Evolutionary conservation across 192 early-diverging fungal genomes (phyloP).

Genomic region (Diversispora eburnea): DNA sequence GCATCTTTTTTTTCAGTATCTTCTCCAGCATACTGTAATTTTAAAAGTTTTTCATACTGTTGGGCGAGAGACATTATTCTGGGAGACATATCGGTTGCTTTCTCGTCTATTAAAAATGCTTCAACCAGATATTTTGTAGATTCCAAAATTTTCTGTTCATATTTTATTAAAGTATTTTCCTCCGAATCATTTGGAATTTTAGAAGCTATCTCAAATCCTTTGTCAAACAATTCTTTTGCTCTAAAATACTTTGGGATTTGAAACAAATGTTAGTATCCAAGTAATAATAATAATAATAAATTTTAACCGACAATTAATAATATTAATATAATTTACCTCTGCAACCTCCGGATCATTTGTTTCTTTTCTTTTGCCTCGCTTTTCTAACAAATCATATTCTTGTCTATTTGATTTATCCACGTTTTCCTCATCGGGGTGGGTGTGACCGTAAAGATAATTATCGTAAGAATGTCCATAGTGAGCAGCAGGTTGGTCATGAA

Average conservation of each 20-base stretch:
- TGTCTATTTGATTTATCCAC: not conserved
- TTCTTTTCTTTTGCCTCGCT: conserved; percentile 7
- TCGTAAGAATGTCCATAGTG: not conserved
- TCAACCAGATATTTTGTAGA: conserved; percentile 53
- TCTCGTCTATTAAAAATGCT: conserved; percentile 60
- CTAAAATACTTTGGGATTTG: conserved; percentile 41
- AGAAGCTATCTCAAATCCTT: conserved; percentile 49
- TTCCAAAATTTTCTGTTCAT: conserved; percentile 49
- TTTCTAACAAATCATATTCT: conserved; percentile 27
- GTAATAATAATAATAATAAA: not conserved
- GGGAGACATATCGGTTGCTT: conserved; percentile 56
- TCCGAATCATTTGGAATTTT: conserved; percentile 49
- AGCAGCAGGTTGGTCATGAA: conserved; percentile 1
- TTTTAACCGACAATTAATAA: not conserved
- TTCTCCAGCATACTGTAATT: conserved; percentile 26
- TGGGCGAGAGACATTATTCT: conserved; percentile 57
- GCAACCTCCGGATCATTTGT: conserved; percentile 23
- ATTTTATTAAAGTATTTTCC: conserved; percentile 42
- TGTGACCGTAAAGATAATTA: not conserved
- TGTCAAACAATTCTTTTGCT: conserved; percentile 50
- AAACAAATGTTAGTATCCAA: not conserved
- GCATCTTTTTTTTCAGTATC: conserved; percentile 24
- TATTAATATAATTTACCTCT: conserved; percentile 6
- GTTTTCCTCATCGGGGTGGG: not conserved
- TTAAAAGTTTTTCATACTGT: conserved; percentile 48